phyloP scores from a whole-genome alignment of 805 yeast species.

The Jamesozyma hellenica region DNA sequence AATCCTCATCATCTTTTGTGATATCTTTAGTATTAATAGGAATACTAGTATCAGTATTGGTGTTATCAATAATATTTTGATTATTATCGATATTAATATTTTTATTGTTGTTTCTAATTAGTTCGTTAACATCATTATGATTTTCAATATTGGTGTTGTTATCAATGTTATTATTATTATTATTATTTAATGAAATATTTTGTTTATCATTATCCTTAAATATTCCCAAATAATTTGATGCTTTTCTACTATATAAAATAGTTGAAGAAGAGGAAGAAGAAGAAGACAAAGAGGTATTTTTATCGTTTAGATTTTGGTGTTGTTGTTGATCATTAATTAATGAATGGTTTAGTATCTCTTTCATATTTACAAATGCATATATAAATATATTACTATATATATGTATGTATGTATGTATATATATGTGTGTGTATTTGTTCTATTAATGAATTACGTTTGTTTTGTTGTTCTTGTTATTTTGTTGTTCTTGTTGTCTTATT shows the following conservation, averaged over 20 bases:
- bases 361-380: too few relatives aligned
- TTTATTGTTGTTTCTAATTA: not conserved
- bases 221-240: slow-evolving; percentile 27
- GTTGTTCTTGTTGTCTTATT: too few relatives aligned
- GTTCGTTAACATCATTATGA: not conserved
- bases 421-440: too few relatives aligned
- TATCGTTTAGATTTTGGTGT: too few relatives aligned
- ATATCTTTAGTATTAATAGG: slow-evolving; percentile 2
- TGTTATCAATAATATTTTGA: not conserved
- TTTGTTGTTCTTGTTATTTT: too few relatives aligned
- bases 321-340: too few relatives aligned
- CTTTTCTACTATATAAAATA: slow-evolving; percentile 26
- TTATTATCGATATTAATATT: not conserved
- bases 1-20: slow-evolving; percentile 1
- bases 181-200: not conserved
- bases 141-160: not conserved
- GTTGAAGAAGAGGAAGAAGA: too few relatives aligned
- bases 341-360: too few relatives aligned
- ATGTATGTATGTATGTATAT: too few relatives aligned
- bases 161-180: not conserved
- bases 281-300: too few relatives aligned
- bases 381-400: too few relatives aligned
- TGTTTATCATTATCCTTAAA: slow-evolving; percentile 23
- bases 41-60: not conserved
- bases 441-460: too few relatives aligned